Base-by-base conservation (phyloP, 345 rosid species). In the Nephelium lappaceum region DNA sequence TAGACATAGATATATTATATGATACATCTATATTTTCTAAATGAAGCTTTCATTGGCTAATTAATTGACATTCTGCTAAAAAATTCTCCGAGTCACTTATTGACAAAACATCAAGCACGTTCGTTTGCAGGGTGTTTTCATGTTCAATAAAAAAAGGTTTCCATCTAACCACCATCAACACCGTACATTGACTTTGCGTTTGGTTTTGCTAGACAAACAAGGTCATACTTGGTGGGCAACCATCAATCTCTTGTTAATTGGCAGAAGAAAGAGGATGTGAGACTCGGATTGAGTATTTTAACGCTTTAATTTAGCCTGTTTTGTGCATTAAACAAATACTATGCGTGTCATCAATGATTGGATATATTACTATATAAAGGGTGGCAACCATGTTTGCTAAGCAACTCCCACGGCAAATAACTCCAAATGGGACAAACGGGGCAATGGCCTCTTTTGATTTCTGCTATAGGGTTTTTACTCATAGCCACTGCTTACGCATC, bases 221-320 rank as follows among this genome's bases (percentile, higher is more conserved):
- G 47, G 23, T 68, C 23, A 51, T 5, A 53, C 11, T 0, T 55
- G 19, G 67, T 75, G 78, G 73, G 78, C 76, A 71, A 25, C 69
- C 23, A 64, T 16, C 23, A 21, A 25, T 49, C 38, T 47, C 36
- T 53, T 19, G n/a, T 31, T 31, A 31, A 31, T 19, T 57, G 72
- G 71, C 39, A 16, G 51, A 36, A n/a, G 31, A 8, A n/a, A 31
- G 36, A 18, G 67, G 55, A 45, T 57, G 38, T 67, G 67, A n/a
- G 45, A 51, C 42, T 8, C 36, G 61, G 60, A 67, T 18, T 15
- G n/a, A 77, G 11, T 36, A 69, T 61, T 69, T 64, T 70, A 70
- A 74, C 57, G 41, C n/a, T 64, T 66, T 71, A 66, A 72, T 77
- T 74, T 83, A 84, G 83, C 31, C 77, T 79, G 81, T 76, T 23